phyloP scores from a whole-genome alignment of 208 protist genomes.

The Naegleria lovaniensis region DNA sequence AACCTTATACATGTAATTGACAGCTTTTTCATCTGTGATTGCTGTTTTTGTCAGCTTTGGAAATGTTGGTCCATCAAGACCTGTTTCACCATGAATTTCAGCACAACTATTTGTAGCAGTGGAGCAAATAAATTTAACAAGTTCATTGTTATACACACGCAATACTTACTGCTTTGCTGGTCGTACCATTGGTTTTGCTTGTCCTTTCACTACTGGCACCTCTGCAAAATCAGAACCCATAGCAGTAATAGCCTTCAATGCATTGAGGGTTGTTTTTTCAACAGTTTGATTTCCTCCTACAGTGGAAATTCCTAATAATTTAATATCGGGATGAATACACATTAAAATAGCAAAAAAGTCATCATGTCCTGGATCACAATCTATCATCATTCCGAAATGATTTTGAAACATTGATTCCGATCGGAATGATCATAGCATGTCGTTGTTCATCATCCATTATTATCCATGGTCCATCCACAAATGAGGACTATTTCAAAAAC shows the following conservation, averaged over 20 bases:
- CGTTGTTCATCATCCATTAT: too few species aligned
- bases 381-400: conserved; percentile 37
- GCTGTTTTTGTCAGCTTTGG: not conserved
- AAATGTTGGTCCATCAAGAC: conserved; percentile 45
- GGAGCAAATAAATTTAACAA: too few species aligned
- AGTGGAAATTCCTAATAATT: conserved; percentile 66
- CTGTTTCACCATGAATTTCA: conserved; percentile 66
- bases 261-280: conserved; percentile 67
- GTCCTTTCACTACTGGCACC: conserved; percentile 52
- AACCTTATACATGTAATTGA: conserved; percentile 20
- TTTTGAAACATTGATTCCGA: too few species aligned
- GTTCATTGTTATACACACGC: not conserved
- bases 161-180: not conserved
- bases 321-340: conserved; percentile 54
- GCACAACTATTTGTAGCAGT: conserved; percentile 8
- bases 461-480: too few species aligned
- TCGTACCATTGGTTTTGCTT: not conserved
- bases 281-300: conserved; percentile 68
- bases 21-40: conserved; percentile 24
- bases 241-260: conserved; percentile 46
- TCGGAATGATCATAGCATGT: too few species aligned
- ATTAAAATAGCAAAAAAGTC: conserved; percentile 69
- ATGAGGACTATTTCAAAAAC: too few species aligned
- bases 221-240: conserved; percentile 42
- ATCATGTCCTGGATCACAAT: conserved; percentile 73